A percentile compares a stretch with the other conserved stretches of the same genome.
Conservation (phyloP, 805 yeast species). For the Yamadazyma insecticola region DNA sequence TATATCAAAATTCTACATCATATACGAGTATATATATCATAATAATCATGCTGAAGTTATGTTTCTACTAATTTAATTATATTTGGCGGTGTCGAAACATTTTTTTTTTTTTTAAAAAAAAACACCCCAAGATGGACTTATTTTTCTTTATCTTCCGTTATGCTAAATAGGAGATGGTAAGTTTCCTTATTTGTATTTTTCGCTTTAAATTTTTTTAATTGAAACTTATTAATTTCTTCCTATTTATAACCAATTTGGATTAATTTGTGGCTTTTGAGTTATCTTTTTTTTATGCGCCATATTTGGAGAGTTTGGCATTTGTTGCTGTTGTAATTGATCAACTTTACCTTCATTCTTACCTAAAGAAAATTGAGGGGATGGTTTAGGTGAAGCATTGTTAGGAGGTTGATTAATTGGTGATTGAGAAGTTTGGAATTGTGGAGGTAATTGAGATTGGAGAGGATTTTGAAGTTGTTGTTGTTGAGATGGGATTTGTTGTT, state of each 20-base stretch:
- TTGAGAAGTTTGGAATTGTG: slow-evolving; percentile 9
- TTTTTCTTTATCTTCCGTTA: no score
- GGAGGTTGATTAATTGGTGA: slow-evolving; percentile 1
- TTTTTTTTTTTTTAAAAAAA: no score
- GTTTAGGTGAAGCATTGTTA: neutral
- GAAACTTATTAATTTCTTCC: no score
- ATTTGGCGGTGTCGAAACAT: no score
- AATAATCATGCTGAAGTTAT: neutral
- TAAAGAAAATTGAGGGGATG: neutral
- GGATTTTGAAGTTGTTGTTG: slow-evolving; percentile 8
- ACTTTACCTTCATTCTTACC: slow-evolving; percentile 7
- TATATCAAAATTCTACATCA: neutral
- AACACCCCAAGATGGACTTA: no score
- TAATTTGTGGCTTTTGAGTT: slow-evolving; percentile 6
- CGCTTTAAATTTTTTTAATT: no score
- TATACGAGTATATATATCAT: slow-evolving; percentile 10
- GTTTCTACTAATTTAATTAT: no score
- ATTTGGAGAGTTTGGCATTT: no score
- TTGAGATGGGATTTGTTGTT: slow-evolving; percentile 14
- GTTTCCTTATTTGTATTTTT: no score
- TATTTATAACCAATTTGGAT: slow-evolving; percentile 12
- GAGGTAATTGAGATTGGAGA: slow-evolving; percentile 13
- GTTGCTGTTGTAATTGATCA: slow-evolving; percentile 12
- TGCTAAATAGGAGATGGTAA: no score
- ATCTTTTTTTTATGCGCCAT: slow-evolving; percentile 7